Conservation (phyloP, 306 rosid genomes). For the Acacia crassicarpa region DNA sequence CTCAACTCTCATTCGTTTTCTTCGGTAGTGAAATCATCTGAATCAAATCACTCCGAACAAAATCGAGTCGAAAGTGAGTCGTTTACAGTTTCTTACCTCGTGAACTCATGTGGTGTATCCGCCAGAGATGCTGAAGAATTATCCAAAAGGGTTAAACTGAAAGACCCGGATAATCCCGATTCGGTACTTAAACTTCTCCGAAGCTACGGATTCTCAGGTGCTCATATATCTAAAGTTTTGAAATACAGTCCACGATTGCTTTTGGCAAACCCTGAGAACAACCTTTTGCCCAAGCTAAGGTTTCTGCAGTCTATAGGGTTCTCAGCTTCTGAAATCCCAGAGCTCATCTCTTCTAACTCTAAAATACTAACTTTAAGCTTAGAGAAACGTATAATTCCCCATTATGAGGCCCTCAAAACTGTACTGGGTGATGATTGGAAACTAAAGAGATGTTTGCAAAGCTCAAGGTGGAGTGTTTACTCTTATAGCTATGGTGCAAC, state of each 20-base stretch:
- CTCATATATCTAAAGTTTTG: conserved; percentile 26
- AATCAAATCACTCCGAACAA: neutral
- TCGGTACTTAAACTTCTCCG: conserved; percentile 20
- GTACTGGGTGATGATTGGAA: neutral
- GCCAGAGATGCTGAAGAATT: neutral
- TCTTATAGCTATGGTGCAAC: too few species aligned
- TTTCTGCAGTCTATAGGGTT: neutral
- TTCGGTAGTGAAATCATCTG: neutral
- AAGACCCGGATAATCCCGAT: neutral
- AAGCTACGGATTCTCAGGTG: conserved; percentile 15
- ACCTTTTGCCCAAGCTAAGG: neutral
- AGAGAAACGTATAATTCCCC: conserved; percentile 4
- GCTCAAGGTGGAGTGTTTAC: too few species aligned
- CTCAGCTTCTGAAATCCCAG: neutral
- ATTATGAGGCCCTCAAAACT: neutral
- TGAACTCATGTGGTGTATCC: neutral
- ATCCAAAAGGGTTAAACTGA: conserved; percentile 10
- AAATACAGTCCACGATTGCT: neutral
- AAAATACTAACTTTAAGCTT: conserved; percentile 15
- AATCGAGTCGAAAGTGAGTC: neutral
- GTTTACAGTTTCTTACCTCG: neutral
- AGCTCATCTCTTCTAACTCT: neutral
- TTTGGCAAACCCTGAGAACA: neutral
- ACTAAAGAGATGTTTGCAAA: too few species aligned
- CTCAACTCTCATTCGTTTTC: neutral